A percentile compares a stretch with the other conserved stretches of the same genome.
These are phyloP conservation scores for Pythium dissotocum DNA, from an alignment of 352 stramenopile species.

Conservation along the genomic window DNA sequence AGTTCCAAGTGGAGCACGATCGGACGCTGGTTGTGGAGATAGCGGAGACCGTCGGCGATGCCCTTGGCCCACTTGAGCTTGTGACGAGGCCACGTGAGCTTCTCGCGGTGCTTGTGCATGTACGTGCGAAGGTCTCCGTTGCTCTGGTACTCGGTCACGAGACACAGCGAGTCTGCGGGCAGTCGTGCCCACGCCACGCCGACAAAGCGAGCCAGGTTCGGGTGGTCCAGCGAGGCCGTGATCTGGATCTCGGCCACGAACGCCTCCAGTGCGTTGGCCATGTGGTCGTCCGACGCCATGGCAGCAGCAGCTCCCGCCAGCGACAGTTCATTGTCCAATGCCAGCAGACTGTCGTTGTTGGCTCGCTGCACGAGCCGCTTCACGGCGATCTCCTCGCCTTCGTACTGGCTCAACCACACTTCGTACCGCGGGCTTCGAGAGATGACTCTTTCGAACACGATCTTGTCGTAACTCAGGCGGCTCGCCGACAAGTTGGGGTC, in stretches of 20 bases:
- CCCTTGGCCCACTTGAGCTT: constrained; percentile 31
- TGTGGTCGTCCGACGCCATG: constrained; percentile 19
- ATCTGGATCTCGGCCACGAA: constrained; percentile 46
- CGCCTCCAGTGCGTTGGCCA: constrained; percentile 20
- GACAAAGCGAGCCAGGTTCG: constrained; percentile 50
- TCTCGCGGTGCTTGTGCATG: constrained; percentile 19
- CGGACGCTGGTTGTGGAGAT: constrained; percentile 26
- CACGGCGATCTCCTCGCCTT: constrained; percentile 38
- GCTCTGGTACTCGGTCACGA: constrained; percentile 33
- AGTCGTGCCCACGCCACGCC: constrained; percentile 50
- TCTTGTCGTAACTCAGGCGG: constrained; percentile 33
- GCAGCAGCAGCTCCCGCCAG: constrained; percentile 6
- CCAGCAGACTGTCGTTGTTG: constrained; percentile 24
- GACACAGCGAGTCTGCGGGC: constrained; percentile 29
- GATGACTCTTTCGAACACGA: constrained; percentile 31
- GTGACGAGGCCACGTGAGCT: constrained; percentile 25
- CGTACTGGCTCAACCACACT: constrained; percentile 52
- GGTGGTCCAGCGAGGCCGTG: constrained; percentile 45
- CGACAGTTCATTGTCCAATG: constrained; percentile 22
- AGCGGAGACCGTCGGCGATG: constrained; percentile 19
- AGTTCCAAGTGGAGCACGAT: constrained; percentile 32
- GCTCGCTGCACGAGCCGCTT: constrained; percentile 41
- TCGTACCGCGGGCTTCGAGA: constrained; percentile 33
- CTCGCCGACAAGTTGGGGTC: constrained; percentile 29
- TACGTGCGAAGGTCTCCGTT: constrained; percentile 27